Evolutionary conservation across 768 basidiomycete species (phyloP).

Genomic region (Termitomyces sp.): DNA sequence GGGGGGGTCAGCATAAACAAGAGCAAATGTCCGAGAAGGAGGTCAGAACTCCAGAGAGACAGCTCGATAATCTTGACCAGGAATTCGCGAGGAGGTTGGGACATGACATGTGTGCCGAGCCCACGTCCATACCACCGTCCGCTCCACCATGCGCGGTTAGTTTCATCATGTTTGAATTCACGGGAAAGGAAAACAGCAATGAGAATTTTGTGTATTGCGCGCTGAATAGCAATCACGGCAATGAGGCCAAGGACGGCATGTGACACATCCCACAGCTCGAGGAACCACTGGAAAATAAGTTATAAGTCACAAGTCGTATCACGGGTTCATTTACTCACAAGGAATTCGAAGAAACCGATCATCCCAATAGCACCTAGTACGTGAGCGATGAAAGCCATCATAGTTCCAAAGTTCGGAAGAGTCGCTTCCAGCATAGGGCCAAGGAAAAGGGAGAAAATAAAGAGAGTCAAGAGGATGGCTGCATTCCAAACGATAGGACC

Average conservation of each 20-base stretch:
- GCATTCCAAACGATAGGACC: slow-evolving; percentile 97
- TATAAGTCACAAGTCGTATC: neutral
- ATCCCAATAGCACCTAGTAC: slow-evolving; percentile 76
- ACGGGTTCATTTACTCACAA: slow-evolving; percentile 47
- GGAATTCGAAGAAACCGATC: slow-evolving; percentile 94
- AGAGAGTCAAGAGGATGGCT: slow-evolving; percentile 77
- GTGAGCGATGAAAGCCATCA: slow-evolving; percentile 91
- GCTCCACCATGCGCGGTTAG: slow-evolving; percentile 99
- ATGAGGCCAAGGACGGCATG: slow-evolving; percentile 94
- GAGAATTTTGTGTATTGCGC: slow-evolving; percentile 88
- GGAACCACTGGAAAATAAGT: slow-evolving; percentile 71
- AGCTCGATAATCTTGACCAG: slow-evolving; percentile 97
- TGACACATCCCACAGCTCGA: slow-evolving; percentile 86
- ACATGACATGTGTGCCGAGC: slow-evolving; percentile 85
- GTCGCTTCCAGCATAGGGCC: slow-evolving; percentile 84
- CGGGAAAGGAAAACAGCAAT: slow-evolving; percentile 93
- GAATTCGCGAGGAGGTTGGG: slow-evolving; percentile 97
- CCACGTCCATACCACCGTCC: slow-evolving; percentile 96
- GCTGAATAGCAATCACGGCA: slow-evolving; percentile 86
- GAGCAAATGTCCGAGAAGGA: slow-evolving; percentile 81
- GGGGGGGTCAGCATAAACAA: slow-evolving; percentile 90
- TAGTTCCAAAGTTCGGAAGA: slow-evolving; percentile 86
- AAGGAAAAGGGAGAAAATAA: slow-evolving; percentile 87
- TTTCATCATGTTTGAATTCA: slow-evolving; percentile 99
- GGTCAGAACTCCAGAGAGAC: slow-evolving; percentile 92